phyloP scores from a whole-genome alignment of 345 rosid species.

The Syzygium aqueum region DNA sequence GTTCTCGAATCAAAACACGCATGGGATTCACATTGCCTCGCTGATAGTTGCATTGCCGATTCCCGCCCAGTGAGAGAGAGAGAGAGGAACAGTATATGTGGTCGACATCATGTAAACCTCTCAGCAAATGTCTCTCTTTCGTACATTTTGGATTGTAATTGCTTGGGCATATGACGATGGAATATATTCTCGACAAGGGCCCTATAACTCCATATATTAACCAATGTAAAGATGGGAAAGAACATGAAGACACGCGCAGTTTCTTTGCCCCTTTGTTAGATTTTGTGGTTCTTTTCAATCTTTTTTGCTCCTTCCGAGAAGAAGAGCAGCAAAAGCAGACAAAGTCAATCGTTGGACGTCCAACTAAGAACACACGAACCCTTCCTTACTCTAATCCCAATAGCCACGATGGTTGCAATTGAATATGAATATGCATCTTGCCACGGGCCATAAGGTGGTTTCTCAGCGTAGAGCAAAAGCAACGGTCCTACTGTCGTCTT shows the following conservation, averaged over 20 bases:
- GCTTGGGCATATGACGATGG: neutral
- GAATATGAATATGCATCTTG: neutral
- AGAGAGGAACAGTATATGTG: neutral
- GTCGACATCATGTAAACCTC: neutral
- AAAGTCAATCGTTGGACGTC: neutral
- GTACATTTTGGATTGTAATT: neutral
- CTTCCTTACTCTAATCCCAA: neutral
- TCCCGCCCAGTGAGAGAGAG: neutral
- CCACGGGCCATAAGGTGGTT: neutral
- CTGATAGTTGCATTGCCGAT: neutral
- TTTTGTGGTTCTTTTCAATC: neutral
- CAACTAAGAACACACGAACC: neutral
- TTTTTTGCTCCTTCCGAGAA: neutral
- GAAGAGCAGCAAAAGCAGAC: neutral
- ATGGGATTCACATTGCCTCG: neutral
- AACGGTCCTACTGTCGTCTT: neutral
- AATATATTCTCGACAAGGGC: neutral
- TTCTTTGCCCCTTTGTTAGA: neutral
- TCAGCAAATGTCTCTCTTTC: neutral
- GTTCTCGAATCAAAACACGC: neutral
- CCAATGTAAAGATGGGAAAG: neutral
- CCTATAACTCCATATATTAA: neutral
- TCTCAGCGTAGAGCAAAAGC: neutral
- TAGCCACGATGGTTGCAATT: neutral
- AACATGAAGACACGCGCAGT: neutral